These are phyloP conservation scores for Coffea eugenioides DNA, from an alignment of 257 asterid species.

Conservation along the genomic window DNA sequence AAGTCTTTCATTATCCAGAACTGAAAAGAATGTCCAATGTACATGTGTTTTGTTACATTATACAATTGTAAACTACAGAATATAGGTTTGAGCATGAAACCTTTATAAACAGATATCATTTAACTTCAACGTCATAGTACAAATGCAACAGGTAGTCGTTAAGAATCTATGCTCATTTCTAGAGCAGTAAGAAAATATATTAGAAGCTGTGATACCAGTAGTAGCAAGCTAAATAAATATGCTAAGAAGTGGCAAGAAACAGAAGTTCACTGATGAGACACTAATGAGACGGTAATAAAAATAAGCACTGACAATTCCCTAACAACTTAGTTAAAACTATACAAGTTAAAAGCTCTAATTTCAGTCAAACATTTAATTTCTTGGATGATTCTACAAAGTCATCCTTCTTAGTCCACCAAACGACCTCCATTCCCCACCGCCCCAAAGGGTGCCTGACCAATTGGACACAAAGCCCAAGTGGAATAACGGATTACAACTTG, in stretches of 20 bases:
- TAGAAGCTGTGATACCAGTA: background rate
- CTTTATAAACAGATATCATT: background rate
- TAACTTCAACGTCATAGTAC: background rate
- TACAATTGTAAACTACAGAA: background rate
- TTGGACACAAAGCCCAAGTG: background rate
- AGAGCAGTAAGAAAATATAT: background rate
- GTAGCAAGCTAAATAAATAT: background rate
- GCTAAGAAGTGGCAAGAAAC: background rate
- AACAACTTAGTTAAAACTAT: too few relatives aligned
- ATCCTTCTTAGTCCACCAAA: background rate
- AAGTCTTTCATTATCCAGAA: background rate
- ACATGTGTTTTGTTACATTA: background rate
- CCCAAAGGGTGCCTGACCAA: background rate
- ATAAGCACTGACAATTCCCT: background rate
- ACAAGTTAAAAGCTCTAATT: background rate
- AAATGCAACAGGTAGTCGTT: background rate
- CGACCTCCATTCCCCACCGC: background rate
- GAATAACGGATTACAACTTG: background rate
- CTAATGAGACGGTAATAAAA: background rate
- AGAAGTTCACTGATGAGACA: too few relatives aligned
- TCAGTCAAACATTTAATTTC: background rate
- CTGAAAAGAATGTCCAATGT: background rate
- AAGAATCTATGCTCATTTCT: background rate
- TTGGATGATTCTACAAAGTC: background rate
- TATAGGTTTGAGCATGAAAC: background rate